A percentile compares a stretch with the other conserved stretches of the same genome.
phyloP scores from a whole-genome alignment of 352 stramenopile species.

The Pythium monospermum region DNA sequence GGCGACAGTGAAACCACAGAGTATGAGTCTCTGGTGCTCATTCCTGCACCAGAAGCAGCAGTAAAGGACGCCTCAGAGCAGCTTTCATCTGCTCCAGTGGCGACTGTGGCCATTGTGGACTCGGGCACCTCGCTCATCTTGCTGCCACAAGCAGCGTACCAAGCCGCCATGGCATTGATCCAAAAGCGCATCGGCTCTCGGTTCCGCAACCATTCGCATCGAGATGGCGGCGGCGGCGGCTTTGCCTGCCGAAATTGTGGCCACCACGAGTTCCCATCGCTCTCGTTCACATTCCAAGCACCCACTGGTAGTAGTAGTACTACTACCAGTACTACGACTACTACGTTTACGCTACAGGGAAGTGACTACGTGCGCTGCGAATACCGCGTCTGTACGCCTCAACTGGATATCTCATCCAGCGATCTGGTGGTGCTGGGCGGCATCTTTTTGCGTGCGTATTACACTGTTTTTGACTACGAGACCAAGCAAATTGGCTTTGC shows the following conservation, averaged over 20 bases:
- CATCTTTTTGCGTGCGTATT: conserved; percentile 38
- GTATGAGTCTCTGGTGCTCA: not conserved
- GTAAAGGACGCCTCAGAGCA: too few species aligned
- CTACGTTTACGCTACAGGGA: conserved; percentile 30
- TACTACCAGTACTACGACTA: too few species aligned
- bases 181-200: conserved; percentile 11
- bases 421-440: conserved; percentile 28
- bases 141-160: conserved; percentile 18
- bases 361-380: conserved; percentile 38
- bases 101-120: conserved; percentile 27
- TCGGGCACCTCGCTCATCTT: conserved; percentile 35
- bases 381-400: conserved; percentile 23
- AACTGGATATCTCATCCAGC: conserved; percentile 25
- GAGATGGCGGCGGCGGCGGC: too few species aligned
- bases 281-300: conserved; percentile 20
- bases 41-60: not conserved
- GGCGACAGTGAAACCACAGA: not conserved
- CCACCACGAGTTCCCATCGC: conserved; percentile 26
- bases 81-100: too few species aligned
- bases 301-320: too few species aligned
- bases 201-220: conserved; percentile 10
- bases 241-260: conserved; percentile 25
- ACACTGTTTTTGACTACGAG: conserved; percentile 33
- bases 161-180: conserved; percentile 17
- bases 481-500: conserved; percentile 27